Evolutionary conservation across 1,139 yeast species (phyloP), one percentile per base, ranked within the genome.

Genomic region (Yarrowia galli): DNA sequence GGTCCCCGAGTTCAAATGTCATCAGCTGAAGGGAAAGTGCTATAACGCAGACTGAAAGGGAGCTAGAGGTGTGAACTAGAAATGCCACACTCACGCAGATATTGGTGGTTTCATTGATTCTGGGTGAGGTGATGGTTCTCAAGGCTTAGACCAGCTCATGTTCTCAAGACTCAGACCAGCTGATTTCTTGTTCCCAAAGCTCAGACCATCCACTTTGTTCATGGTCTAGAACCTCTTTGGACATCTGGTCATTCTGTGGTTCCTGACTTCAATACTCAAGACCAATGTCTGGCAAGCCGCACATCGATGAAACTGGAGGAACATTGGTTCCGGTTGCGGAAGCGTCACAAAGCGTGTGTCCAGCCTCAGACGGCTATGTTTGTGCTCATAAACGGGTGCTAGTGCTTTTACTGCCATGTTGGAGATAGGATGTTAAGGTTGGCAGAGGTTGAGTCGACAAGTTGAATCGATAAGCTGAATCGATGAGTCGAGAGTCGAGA

Each of bases 221-320:
- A 28, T 28, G 32, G 32, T 28, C 32, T 28, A 28, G 32, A 5
- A 28, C 32, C 45, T 22, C 45, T 38, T 53, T 2, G 60, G 60
- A 53, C 60, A 53, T 6, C 60, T 15, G 9, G 15, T 36, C 43
- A 53, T 1, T 2, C 43, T 16, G 7, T 53, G 60, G 20, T 53
- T 53, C 23, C 60, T 22, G 20, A 36, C 32, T 15, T 53, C 60
- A 10, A 53, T 22, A 12, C 60, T 53, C 45, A 53, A 22, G 13
- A 53, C 60, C 45, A 53, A n/a, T 16, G 60, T 53, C 43, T 36
- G 60, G 7, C 60, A 53, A 36, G 32, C 60, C 0, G 43, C 35
- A 10, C 60, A 53, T 22, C 60, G 32, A 10, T 36, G 60, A 22
- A 53, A 53, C 35, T 36, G 45, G 32, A 53, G 16, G 18, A 8